phyloP scores from a whole-genome alignment of 2,329 filamentous ascomycete genomes.

The Xylogone sp. region DNA sequence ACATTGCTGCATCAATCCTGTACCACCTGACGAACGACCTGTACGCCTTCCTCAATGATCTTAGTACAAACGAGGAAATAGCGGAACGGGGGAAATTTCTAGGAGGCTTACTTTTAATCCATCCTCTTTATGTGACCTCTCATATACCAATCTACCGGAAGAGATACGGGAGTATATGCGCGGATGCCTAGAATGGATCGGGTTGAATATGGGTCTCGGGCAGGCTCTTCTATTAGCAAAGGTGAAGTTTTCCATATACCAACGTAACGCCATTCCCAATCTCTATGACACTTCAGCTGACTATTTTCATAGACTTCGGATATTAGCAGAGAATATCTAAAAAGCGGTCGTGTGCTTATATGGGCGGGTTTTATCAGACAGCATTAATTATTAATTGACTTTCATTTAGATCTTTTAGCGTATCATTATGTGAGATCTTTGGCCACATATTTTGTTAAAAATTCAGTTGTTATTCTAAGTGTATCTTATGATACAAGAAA shows the following conservation, averaged over 20 bases:
- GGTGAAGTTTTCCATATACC: slow-evolving; percentile 9
- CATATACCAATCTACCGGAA: slow-evolving; percentile 9
- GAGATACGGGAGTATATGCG: slow-evolving; percentile 12
- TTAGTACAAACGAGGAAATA: slow-evolving; percentile 1
- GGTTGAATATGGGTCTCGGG: slow-evolving; percentile 21
- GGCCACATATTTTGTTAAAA: no score
- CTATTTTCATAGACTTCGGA: slow-evolving; percentile 3
- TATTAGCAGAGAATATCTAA: slow-evolving; percentile 13
- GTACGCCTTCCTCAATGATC: slow-evolving; percentile 11
- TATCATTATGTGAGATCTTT: no score
- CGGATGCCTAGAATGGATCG: slow-evolving; percentile 22
- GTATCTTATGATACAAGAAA: no score
- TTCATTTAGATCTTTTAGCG: no score
- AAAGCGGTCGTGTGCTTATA: slow-evolving; percentile 18
- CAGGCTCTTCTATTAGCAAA: slow-evolving; percentile 19
- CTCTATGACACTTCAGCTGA: neutral
- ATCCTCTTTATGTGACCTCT: slow-evolving; percentile 19
- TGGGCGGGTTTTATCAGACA: slow-evolving; percentile 16
- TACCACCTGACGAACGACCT: slow-evolving; percentile 19
- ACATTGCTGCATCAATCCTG: slow-evolving; percentile 18
- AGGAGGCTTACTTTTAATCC: slow-evolving; percentile 23
- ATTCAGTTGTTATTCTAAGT: no score
- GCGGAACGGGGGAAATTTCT: slow-evolving; percentile 13
- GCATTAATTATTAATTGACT: neutral
- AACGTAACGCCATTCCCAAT: neutral